phyloP scores from a whole-genome alignment of 371 early-diverging fungal species.

The Apophysomyces ossiformis region DNA sequence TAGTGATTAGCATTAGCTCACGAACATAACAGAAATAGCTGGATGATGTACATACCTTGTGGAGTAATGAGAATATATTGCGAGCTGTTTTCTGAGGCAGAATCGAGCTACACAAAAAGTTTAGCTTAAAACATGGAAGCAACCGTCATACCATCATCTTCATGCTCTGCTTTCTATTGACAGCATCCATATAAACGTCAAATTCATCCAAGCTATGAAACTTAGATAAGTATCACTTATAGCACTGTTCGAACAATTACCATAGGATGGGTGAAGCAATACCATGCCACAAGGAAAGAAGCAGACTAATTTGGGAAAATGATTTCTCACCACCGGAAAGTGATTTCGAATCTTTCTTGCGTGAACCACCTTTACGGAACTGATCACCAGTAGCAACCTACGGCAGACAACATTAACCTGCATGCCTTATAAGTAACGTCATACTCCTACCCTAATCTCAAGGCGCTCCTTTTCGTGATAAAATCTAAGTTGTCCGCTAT shows the following conservation, averaged over 20 bases:
- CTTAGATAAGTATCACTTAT: neutral
- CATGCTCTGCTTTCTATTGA: conserved; percentile 92
- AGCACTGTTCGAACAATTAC: conserved; percentile 31
- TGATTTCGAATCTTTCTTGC: conserved; percentile 85
- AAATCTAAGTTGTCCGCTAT: conserved; percentile 85
- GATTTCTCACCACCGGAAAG: conserved; percentile 99
- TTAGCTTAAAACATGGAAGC: neutral
- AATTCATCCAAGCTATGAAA: conserved; percentile 94
- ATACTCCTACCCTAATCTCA: conserved; percentile 62
- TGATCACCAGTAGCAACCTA: conserved; percentile 53
- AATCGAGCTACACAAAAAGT: conserved; percentile 60
- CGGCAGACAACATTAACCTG: neutral
- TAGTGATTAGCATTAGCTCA: neutral
- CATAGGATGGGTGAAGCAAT: conserved; percentile 95
- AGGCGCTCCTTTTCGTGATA: conserved; percentile 78
- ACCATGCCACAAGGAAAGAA: conserved; percentile 96
- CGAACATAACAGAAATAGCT: neutral
- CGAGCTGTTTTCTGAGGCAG: conserved; percentile 72
- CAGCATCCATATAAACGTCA: conserved; percentile 99
- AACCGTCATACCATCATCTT: conserved; percentile 67
- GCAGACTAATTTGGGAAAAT: conserved; percentile 96
- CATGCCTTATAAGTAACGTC: neutral
- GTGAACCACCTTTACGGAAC: conserved; percentile 38
- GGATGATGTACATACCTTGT: conserved; percentile 54
- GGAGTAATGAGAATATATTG: conserved; percentile 98